Percentiles rank a stretch among this genome's conserved stretches.
Evolutionary conservation across 257 asterid species (phyloP).

Genomic region (Jacaranda mimosifolia): DNA sequence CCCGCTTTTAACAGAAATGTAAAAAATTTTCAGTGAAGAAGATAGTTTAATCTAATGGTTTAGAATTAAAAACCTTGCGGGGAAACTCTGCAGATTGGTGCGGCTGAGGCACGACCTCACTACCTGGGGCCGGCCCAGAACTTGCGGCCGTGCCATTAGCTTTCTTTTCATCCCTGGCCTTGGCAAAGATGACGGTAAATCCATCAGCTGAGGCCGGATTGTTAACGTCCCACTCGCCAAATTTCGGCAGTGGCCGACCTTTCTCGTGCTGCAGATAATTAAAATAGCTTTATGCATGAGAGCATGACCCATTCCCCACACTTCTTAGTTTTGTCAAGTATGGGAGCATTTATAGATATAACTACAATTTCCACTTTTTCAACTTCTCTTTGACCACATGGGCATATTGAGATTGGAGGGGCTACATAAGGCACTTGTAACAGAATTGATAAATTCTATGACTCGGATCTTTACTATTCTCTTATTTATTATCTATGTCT

Average conservation of each 20-base stretch:
- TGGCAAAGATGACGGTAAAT: slow-evolving; percentile 68
- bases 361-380: too few species aligned
- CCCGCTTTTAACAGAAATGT: background rate
- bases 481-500: too few species aligned
- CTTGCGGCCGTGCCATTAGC: slow-evolving; percentile 45
- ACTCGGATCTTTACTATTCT: too few species aligned
- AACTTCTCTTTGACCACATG: too few species aligned
- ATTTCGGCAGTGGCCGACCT: slow-evolving; percentile 73
- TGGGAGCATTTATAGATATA: too few species aligned
- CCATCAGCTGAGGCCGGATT: slow-evolving; percentile 79
- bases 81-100: slow-evolving; percentile 25
- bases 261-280: slow-evolving; percentile 52
- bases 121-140: slow-evolving; percentile 27
- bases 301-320: too few species aligned
- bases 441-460: too few species aligned
- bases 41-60: background rate
- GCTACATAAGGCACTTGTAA: too few species aligned
- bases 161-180: slow-evolving; percentile 68
- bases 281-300: background rate
- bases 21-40: background rate
- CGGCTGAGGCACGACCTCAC: slow-evolving; percentile 25
- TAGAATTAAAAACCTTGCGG: slow-evolving; percentile 36
- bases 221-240: slow-evolving; percentile 78
- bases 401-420: too few species aligned
- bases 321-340: too few species aligned